A percentile compares a stretch with the other conserved stretches of the same genome.
phyloP scores from a whole-genome alignment of 225 moss, liverwort and hornwort genomes.

The Polytrichum formosum region DNA sequence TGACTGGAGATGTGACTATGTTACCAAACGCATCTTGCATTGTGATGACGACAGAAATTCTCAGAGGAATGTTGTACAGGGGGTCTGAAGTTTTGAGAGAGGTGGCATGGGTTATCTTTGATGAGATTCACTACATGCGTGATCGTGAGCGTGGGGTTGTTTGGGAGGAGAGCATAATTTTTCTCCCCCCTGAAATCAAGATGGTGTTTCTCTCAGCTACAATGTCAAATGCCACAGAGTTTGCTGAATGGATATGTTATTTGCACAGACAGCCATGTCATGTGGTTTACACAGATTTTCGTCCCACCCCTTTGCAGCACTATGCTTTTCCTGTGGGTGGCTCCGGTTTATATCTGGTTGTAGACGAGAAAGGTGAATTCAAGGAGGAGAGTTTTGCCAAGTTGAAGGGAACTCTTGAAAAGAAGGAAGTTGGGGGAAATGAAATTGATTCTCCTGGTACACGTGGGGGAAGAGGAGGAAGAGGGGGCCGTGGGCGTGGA shows the following conservation, averaged over 20 bases:
- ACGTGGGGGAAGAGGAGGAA: constrained; percentile 61
- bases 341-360: constrained; percentile 86
- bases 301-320: constrained; percentile 95
- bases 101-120: constrained; percentile 99
- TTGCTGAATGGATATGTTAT: constrained; percentile 96
- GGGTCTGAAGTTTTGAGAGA: constrained; percentile 98
- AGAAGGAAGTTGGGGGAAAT: constrained; percentile 66
- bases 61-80: constrained; percentile 96
- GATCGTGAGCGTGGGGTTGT: constrained; percentile 97
- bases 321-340: constrained; percentile 96
- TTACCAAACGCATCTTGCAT: constrained; percentile 83
- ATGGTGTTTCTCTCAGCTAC: constrained; percentile 98
- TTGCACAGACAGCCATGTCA: constrained; percentile 96
- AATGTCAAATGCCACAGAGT: constrained; percentile 95
- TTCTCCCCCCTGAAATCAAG: constrained; percentile 81
- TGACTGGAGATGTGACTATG: constrained; percentile 92
- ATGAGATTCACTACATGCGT: constrained; percentile 99
- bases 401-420: constrained; percentile 59
- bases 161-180: constrained; percentile 99
- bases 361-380: constrained; percentile 88
- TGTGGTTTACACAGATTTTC: constrained; percentile 94
- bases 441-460: constrained; percentile 59
- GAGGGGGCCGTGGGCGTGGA: constrained; percentile 52
- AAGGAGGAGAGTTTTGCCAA: constrained; percentile 77
- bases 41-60: constrained; percentile 98